phyloP scores from a whole-genome alignment of 2,329 filamentous ascomycete genomes.

The Fusarium pseudograminearum region DNA sequence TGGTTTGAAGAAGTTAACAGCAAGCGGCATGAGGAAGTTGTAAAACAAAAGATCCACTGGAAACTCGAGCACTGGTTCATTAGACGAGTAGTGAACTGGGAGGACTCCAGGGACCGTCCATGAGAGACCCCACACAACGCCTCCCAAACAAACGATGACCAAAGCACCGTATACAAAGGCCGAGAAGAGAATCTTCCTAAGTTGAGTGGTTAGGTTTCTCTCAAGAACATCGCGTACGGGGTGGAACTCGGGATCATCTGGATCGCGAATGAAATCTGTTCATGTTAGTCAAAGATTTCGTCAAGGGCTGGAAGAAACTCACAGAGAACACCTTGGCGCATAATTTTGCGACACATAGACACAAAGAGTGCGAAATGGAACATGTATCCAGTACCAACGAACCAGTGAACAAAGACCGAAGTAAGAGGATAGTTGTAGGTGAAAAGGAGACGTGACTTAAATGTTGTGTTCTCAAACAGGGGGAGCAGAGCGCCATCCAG shows the following conservation, averaged over 20 bases:
- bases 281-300: conserved; percentile 21
- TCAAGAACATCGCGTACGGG: conserved; percentile 97
- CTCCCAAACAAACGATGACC: conserved; percentile 91
- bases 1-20: conserved; percentile 85
- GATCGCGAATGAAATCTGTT: conserved; percentile 93
- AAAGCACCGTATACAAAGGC: conserved; percentile 94
- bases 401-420: conserved; percentile 98
- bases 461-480: conserved; percentile 83
- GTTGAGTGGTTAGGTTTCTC: conserved; percentile 88
- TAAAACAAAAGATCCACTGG: conserved; percentile 95
- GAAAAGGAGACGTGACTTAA: conserved; percentile 82
- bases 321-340: conserved; percentile 94
- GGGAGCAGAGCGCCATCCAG: conserved; percentile 90
- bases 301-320: conserved; percentile 55
- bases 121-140: conserved; percentile 92
- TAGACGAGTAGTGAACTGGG: conserved; percentile 93
- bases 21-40: conserved; percentile 93
- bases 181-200: conserved; percentile 96
- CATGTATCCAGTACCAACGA: conserved; percentile 99
- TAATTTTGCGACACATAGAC: conserved; percentile 98
- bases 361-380: conserved; percentile 99
- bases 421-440: conserved; percentile 84
- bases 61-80: conserved; percentile 92
- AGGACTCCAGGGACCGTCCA: conserved; percentile 77
- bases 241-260: conserved; percentile 98